A percentile compares a stretch with the other conserved stretches of the same genome.
These are phyloP conservation scores for Epichloe sylvatica DNA, from an alignment of 2,329 filamentous ascomycete species.

Conservation along the genomic window DNA sequence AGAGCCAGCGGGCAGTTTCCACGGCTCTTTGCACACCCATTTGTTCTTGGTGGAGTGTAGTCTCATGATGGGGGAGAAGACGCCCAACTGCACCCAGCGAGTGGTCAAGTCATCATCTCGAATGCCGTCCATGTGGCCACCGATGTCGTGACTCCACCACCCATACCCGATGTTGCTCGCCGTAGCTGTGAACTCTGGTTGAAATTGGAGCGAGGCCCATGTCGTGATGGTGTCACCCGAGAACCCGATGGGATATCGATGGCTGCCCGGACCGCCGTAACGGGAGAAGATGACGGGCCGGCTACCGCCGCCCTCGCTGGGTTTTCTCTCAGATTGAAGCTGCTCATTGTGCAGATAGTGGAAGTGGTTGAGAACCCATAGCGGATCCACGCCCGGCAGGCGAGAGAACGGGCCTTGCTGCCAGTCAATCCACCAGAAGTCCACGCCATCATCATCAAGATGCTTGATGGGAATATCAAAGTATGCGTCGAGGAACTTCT, in stretches of 20 bases:
- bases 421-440: conserved; percentile 59
- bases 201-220: conserved; percentile 47
- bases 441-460: conserved; percentile 41
- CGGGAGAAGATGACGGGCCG: conserved; percentile 43
- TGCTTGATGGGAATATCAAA: conserved; percentile 41
- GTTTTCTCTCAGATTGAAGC: conserved; percentile 19
- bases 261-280: conserved; percentile 48
- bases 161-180: conserved; percentile 54
- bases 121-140: conserved; percentile 44
- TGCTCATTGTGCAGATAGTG: conserved; percentile 41
- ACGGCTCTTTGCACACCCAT: conserved; percentile 50
- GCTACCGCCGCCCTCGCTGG: conserved; percentile 6
- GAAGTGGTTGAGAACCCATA: conserved; percentile 53
- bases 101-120: conserved; percentile 44
- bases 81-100: conserved; percentile 49
- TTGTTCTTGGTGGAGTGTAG: conserved; percentile 44
- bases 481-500: conserved; percentile 42
- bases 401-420: conserved; percentile 44
- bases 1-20: conserved; percentile 29
- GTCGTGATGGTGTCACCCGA: conserved; percentile 47
- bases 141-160: conserved; percentile 57
- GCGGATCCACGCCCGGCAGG: conserved; percentile 44
- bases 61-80: conserved; percentile 46
- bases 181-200: conserved; percentile 53
- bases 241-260: conserved; percentile 51